phyloP scores from a whole-genome alignment of 2,329 filamentous ascomycete genomes.

The Paracoccidioides brasiliensis region DNA sequence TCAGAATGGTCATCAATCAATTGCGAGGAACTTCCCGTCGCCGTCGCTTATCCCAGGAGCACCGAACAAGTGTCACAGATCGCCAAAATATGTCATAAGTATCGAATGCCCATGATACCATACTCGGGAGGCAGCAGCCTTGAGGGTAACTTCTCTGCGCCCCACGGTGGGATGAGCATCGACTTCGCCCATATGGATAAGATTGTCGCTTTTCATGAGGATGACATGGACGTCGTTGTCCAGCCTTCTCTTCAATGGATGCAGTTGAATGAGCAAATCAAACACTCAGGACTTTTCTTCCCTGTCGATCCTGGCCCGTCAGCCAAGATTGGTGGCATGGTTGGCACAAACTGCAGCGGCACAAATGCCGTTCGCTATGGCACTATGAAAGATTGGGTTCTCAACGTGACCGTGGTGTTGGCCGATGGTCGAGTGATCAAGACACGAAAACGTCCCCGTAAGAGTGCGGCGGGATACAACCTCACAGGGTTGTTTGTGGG shows the following conservation, averaged over 20 bases:
- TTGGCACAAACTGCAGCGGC: constrained; percentile 55
- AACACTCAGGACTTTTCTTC: constrained; percentile 70
- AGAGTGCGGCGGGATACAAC: constrained; percentile 60
- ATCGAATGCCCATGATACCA: constrained; percentile 70
- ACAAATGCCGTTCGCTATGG: constrained; percentile 53
- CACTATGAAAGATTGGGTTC: constrained; percentile 64
- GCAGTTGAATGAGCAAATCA: constrained; percentile 63
- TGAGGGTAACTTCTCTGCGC: constrained; percentile 81
- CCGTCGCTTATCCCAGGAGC: constrained; percentile 50
- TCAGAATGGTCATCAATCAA: constrained; percentile 62
- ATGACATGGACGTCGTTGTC: constrained; percentile 86
- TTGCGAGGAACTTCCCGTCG: constrained; percentile 48
- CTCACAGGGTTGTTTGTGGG: constrained; percentile 56
- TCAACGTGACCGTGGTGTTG: constrained; percentile 58
- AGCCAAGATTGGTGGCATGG: constrained; percentile 45
- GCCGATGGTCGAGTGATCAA: constrained; percentile 57
- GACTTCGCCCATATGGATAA: constrained; percentile 83
- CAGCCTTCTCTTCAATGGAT: constrained; percentile 91
- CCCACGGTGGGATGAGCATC: constrained; percentile 74
- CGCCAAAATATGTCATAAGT: constrained; percentile 60
- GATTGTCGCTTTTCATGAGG: constrained; percentile 64
- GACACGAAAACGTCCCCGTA: constrained; percentile 52
- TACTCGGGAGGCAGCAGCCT: constrained; percentile 78
- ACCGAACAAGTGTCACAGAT: constrained; percentile 54
- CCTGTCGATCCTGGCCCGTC: constrained; percentile 72